Evolutionary conservation across 2,329 filamentous ascomycete genomes (phyloP), one percentile per base, ranked within the genome.

Genomic region (Trichoderma sp.): DNA sequence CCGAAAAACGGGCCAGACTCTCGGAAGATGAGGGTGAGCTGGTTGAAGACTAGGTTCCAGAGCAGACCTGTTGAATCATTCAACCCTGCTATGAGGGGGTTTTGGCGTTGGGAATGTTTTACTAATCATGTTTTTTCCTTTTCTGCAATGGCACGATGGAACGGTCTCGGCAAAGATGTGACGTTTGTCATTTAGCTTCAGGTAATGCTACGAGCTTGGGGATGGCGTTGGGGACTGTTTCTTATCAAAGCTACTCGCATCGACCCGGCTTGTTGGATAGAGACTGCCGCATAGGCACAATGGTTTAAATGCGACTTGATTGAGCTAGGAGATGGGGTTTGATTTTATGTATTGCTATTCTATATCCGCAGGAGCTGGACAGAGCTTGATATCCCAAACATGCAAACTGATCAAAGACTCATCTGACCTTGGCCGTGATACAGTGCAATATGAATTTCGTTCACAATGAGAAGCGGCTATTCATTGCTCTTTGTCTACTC

Each of bases 11-110:
- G n/a, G 83, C 83, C 65, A 84, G 84, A 68, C 80, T 87, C 33
- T 88, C 86, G 0, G 85, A 87, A 73, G 87, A 88, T 66, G 87
- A 88, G 75, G 87, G 87, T 38, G 87, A 88, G 78, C 83, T 88
- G 50, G 79, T 85, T 38, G 84, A 86, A 75, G 82, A 83, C 45
- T 83, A 75, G 77, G 45, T 9, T 33, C 9, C 9, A 8, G 65
- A 12, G n/a, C 59, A 45, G 29, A 35, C 14, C 6, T n/a, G 16
- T 24, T 33, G 18, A 72, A 24, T 21, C 11, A 35, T 41, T 56
- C 29, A n/a, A 71, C 29, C 60, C 45, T 56, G 29, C 16, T 27
- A 53, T 16, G 41, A 35, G 2, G 21, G 60, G 53, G n/a, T 72
- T 72, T 50, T 31, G 74, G 74, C 67, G 73, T 72, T 75, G 59